Evolutionary conservation across 108 stramenopile genomes (phyloP).

Genomic region (Parmales sp.): DNA sequence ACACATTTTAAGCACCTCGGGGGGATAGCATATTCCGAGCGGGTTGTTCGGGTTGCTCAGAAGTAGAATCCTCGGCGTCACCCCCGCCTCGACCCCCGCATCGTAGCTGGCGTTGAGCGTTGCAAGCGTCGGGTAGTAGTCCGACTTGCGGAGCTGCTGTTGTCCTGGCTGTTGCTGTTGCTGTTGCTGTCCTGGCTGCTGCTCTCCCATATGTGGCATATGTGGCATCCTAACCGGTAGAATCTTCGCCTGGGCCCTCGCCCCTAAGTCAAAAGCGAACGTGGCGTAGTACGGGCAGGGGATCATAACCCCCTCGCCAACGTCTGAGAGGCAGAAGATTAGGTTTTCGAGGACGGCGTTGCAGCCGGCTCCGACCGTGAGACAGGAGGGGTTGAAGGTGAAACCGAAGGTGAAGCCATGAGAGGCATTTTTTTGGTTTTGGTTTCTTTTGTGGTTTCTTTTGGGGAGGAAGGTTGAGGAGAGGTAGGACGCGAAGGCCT

Average conservation of each 20-base stretch:
- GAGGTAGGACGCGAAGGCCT: conserved; percentile 50
- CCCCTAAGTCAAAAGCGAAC: conserved; percentile 77
- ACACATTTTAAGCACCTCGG: conserved; percentile 49
- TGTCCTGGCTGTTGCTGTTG: no score
- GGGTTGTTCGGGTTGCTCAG: conserved; percentile 76
- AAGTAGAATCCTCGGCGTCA: conserved; percentile 49
- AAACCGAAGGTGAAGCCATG: conserved; percentile 14
- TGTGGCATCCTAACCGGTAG: no score
- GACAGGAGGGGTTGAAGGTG: conserved; percentile 45
- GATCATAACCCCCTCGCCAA: conserved; percentile 71
- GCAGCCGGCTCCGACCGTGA: conserved; percentile 69
- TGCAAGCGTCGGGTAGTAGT: no score
- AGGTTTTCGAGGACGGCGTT: conserved; percentile 79
- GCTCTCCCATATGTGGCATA: no score
- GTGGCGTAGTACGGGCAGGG: conserved; percentile 87
- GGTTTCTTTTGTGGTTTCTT: conserved; percentile 19
- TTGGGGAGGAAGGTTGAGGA: no score
- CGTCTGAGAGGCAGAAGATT: conserved; percentile 60
- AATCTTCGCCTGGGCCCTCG: no score
- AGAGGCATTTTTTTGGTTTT: not conserved
- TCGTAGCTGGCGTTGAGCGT: no score
- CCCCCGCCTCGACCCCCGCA: no score
- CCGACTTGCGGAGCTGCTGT: no score
- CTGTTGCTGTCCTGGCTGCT: no score
- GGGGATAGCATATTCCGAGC: conserved; percentile 65